phyloP scores from a whole-genome alignment of 805 yeast species.

The Hanseniaspora thailandica region DNA sequence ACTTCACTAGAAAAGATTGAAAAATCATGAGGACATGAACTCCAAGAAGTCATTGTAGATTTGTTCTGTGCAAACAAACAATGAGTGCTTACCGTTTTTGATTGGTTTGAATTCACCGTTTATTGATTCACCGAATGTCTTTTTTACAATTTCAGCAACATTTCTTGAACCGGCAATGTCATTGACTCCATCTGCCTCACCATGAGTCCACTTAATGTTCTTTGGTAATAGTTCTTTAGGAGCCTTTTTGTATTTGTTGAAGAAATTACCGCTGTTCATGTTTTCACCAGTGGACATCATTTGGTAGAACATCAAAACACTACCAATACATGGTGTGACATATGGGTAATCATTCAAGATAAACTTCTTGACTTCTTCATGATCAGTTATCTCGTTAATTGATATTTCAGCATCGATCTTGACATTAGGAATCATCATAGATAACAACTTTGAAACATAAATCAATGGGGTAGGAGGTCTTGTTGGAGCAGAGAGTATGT shows the following conservation, averaged over 20 bases:
- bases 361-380: constrained; percentile 36
- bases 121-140: neutral
- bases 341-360: constrained; percentile 33
- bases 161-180: constrained; percentile 37
- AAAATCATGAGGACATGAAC: neutral
- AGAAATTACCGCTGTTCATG: constrained; percentile 32
- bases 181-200: constrained; percentile 52
- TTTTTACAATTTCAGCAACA: constrained; percentile 29
- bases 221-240: constrained; percentile 20
- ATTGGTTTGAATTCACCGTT: neutral
- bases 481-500: constrained; percentile 46
- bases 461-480: constrained; percentile 40
- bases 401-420: constrained; percentile 46
- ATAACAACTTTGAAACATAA: constrained; percentile 32
- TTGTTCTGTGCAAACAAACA: constrained; percentile 1
- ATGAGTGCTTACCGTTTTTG: constrained; percentile 11
- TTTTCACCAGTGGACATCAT: constrained; percentile 51
- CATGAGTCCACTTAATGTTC: constrained; percentile 50
- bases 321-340: constrained; percentile 39
- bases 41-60: constrained; percentile 3
- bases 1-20: neutral
- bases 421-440: constrained; percentile 36
- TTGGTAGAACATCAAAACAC: constrained; percentile 45
- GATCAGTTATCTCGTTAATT: constrained; percentile 43
- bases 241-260: constrained; percentile 17